Conservation (phyloP, 2,329 filamentous ascomycete genomes). For the Mariannaea elegans region DNA sequence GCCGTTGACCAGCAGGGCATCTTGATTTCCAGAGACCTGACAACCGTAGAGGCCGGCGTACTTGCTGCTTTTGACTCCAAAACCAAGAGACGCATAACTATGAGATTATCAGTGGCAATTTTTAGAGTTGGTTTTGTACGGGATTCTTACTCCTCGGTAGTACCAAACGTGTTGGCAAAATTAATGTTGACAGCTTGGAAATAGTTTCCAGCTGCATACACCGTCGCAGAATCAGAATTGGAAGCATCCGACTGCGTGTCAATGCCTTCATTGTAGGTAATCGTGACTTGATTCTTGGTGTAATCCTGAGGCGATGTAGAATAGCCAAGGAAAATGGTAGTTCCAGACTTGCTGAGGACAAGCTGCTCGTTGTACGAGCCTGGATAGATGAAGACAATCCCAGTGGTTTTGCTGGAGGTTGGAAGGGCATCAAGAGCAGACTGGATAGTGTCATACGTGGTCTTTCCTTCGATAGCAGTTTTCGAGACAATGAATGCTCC, state of each 20-base stretch:
- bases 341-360: constrained; percentile 24
- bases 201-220: constrained; percentile 36
- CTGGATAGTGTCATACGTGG: constrained; percentile 40
- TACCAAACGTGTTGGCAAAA: constrained; percentile 35
- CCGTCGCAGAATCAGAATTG: constrained; percentile 38
- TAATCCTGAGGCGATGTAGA: constrained; percentile 38
- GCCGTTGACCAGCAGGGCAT: constrained; percentile 58
- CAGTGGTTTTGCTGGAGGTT: constrained; percentile 26
- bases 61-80: constrained; percentile 52
- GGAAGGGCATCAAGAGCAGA: constrained; percentile 38
- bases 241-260: constrained; percentile 34
- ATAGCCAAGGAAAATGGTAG: constrained; percentile 32
- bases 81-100: constrained; percentile 56
- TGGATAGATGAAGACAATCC: constrained; percentile 47
- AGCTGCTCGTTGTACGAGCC: constrained; percentile 68
- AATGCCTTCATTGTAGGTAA: constrained; percentile 34
- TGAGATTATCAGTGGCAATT: neutral
- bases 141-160: constrained; percentile 26
- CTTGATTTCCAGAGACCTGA: constrained; percentile 57
- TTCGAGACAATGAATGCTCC: constrained; percentile 53
- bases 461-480: constrained; percentile 30
- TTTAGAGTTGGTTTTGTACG: accelerated
- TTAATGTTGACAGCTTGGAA: constrained; percentile 39
- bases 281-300: constrained; percentile 33
- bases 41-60: constrained; percentile 51